phyloP scores from a whole-genome alignment of 495 filamentous ascomycete genomes.

The Penicillium dipodomyicola region DNA sequence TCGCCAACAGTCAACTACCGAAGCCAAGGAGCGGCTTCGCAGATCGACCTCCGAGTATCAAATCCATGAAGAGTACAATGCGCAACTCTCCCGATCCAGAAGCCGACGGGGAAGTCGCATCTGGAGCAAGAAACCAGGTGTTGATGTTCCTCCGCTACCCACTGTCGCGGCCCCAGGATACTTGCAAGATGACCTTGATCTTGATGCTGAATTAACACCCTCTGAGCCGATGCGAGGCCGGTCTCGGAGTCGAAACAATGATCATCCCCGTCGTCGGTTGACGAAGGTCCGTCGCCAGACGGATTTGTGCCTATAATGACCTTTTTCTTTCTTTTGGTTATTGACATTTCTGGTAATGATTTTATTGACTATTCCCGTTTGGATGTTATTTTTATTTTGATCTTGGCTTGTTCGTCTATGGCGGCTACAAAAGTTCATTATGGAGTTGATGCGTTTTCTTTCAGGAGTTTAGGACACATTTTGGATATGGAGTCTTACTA shows the following conservation, averaged over 20 bases:
- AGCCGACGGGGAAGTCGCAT: conserved; percentile 17
- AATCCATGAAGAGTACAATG: conserved; percentile 1
- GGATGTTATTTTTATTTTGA: conserved; percentile 7
- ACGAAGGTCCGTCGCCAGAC: conserved; percentile 21
- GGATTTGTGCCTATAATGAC: conserved; percentile 22
- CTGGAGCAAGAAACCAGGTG: conserved; percentile 21
- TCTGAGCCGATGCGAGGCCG: conserved; percentile 30
- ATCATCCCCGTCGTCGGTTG: conserved; percentile 24
- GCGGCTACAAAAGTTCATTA: conserved; percentile 9
- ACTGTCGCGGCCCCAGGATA: conserved; percentile 23
- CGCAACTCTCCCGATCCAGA: conserved; percentile 18
- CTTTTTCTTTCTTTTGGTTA: conserved; percentile 12
- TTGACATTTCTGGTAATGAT: conserved; percentile 7
- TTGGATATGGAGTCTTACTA: conserved; percentile 5
- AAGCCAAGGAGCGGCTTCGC: conserved; percentile 2
- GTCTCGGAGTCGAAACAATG: conserved; percentile 33
- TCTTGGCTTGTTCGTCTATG: background rate
- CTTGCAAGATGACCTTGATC: conserved; percentile 9
- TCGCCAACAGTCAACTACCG: conserved; percentile 3
- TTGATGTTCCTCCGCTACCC: conserved; percentile 22
- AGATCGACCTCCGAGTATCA: conserved; percentile 19
- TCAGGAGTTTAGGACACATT: conserved; percentile 4
- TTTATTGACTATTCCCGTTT: conserved; percentile 1
- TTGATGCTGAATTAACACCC: background rate
- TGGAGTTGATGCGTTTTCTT: background rate